Conservation (phyloP, 257 asterid species). For the Scutellaria barbata region DNA sequence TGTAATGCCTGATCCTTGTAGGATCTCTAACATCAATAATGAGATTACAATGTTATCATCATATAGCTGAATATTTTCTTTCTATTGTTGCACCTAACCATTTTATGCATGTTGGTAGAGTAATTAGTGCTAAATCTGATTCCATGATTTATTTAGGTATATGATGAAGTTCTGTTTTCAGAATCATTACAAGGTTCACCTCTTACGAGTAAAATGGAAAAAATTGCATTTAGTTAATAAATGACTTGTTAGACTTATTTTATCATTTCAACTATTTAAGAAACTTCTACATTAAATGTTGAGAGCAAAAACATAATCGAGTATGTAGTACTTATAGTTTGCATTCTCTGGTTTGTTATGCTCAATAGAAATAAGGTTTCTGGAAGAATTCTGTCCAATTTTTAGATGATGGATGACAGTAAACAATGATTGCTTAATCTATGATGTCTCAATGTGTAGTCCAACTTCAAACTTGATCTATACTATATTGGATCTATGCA, state of each 20-base stretch:
- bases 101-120: background rate
- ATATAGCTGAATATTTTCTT: slow-evolving; percentile 5
- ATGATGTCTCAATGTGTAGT: slow-evolving; percentile 10
- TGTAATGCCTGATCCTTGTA: slow-evolving; percentile 41
- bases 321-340: background rate
- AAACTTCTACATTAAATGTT: slow-evolving; percentile 14
- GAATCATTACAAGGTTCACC: slow-evolving; percentile 23
- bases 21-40: slow-evolving; percentile 22
- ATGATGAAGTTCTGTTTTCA: background rate
- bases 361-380: background rate
- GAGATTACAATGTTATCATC: slow-evolving; percentile 23
- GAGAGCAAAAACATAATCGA: slow-evolving; percentile 5
- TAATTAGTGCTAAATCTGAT: slow-evolving; percentile 6
- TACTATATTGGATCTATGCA: slow-evolving; percentile 22
- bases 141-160: slow-evolving; percentile 12
- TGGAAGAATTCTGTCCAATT: background rate
- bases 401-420: background rate
- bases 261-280: slow-evolving; percentile 4
- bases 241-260: slow-evolving; percentile 21
- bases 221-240: background rate
- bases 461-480: background rate
- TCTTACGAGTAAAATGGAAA: background rate
- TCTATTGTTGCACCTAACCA: slow-evolving; percentile 10
- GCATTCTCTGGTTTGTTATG: background rate
- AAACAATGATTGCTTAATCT: slow-evolving; percentile 16